Evolutionary conservation across 352 stramenopile species (phyloP), one percentile per base, ranked within the genome.

Genomic region (Globisporangium alternatum): DNA sequence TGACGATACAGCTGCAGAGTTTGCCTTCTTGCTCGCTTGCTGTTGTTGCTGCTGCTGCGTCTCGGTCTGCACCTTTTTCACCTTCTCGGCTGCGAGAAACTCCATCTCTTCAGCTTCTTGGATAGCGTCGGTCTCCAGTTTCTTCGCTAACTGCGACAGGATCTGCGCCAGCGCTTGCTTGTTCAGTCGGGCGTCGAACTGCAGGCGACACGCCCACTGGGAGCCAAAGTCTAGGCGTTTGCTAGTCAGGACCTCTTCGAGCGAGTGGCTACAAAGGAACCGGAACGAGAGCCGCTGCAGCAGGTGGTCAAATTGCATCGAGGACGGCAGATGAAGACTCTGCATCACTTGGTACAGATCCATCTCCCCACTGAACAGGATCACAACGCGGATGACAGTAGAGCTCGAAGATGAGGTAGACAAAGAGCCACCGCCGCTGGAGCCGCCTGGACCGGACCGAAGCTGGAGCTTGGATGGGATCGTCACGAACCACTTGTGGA

Each of bases 401-500:
- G 61, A 43, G 35, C 49, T 60, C 10, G 47, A 67, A 8, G 56
- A 67, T 0, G 59, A 67, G 0, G 71, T 56, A 17, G 64, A 60
- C 44, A 58, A 17, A 61, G 57, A 62, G 2, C 28, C 48, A 25
- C 60, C 59, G 3, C 66, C 68, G 22, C 66, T 44, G 21, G 45
- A 47, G 45, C 55, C 51, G 45, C 68, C 65, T 43, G 65, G 62
- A 1, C 74, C 69, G 17, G 72, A 67, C 1, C 77, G 79, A 17
- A 85, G 60, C 56, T 88, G 81, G 5, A 73, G 56, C 61, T 88
- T 88, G 41, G 76, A 70, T 2, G 80, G 78, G 17, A 86, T 37
- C 28, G 78, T 83, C 56, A 88, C 69, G 49, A 92, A 88, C 75
- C 74, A 88, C 37, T 80, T 86, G 67, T 83, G 74, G 56, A 88